Percentiles rank a stretch among this genome's conserved stretches.
phyloP scores from a whole-genome alignment of 768 basidiomycete genomes.

The Hortiboletus flavorubellus region DNA sequence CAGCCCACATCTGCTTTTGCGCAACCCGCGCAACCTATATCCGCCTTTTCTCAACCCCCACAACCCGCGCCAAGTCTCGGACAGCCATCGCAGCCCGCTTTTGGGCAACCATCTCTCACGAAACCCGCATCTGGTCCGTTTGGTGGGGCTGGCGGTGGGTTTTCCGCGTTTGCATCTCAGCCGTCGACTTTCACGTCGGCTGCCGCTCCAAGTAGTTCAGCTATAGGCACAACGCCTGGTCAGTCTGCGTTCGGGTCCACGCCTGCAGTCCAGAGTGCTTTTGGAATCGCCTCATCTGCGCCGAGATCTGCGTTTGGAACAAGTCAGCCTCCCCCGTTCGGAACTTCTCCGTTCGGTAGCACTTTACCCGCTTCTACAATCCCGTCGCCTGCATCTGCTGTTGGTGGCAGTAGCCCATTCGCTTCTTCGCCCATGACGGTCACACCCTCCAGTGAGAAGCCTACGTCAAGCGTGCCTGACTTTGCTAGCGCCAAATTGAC shows the following conservation, averaged over 20 bases:
- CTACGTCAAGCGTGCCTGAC: conserved; percentile 27
- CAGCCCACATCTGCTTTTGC: conserved; percentile 30
- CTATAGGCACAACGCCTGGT: conserved; percentile 4
- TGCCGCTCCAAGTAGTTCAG: conserved; percentile 1
- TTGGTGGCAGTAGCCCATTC: conserved; percentile 22
- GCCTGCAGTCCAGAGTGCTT: conserved; percentile 19
- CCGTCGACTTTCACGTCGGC: conserved; percentile 40
- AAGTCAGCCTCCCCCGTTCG: conserved; percentile 27
- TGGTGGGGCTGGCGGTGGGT: conserved; percentile 41
- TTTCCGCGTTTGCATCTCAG: conserved; percentile 50
- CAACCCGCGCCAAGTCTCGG: conserved; percentile 34
- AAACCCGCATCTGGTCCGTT: conserved; percentile 55
- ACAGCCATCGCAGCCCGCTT: conserved; percentile 33
- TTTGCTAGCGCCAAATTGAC: conserved; percentile 33
- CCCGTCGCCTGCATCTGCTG: conserved; percentile 20
- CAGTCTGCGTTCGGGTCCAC: conserved; percentile 23
- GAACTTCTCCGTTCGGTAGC: conserved; percentile 19
- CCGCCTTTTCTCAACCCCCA: conserved; percentile 32
- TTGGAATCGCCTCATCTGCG: conserved; percentile 6
- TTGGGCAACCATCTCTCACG: conserved; percentile 41
- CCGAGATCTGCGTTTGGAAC: conserved; percentile 19
- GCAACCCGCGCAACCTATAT: conserved; percentile 24
- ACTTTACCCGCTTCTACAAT: conserved; percentile 17
- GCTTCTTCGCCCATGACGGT: conserved; percentile 27
- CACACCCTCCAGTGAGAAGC: conserved; percentile 20